These are phyloP conservation scores for Castanea crenata DNA, from an alignment of 306 rosid genomes.

Conservation along the genomic window DNA sequence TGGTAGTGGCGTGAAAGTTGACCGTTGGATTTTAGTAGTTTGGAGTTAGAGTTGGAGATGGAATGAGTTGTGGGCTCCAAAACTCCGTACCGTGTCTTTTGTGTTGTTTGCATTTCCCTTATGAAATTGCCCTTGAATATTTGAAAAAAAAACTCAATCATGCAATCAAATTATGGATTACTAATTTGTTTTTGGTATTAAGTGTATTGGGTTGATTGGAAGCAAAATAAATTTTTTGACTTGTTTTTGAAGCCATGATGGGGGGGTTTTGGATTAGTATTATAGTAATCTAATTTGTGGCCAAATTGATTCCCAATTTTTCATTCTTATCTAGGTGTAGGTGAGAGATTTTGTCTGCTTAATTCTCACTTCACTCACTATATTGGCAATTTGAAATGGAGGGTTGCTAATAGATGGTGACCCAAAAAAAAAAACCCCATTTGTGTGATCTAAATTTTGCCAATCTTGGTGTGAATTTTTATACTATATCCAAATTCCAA, in stretches of 20 bases:
- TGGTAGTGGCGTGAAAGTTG: constrained; percentile 27
- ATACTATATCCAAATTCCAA: background rate
- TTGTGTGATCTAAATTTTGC: too few species aligned
- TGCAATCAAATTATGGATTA: constrained; percentile 12
- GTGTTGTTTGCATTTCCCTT: constrained; percentile 34
- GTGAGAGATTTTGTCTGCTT: constrained; percentile 35
- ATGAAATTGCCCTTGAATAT: constrained; percentile 3
- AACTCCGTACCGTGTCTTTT: constrained; percentile 44
- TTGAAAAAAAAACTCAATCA: background rate
- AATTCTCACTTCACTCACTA: too few species aligned
- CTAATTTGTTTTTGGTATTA: constrained; percentile 30
- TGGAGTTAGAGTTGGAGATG: constrained; percentile 38
- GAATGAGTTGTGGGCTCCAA: constrained; percentile 56
- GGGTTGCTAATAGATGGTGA: too few species aligned
- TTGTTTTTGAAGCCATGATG: constrained; percentile 12
- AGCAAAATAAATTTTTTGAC: constrained; percentile 26
- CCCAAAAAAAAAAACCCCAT: too few species aligned
- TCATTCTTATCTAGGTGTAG: constrained; percentile 27
- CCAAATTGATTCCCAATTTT: constrained; percentile 38
- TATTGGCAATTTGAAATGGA: too few species aligned
- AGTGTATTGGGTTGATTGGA: constrained; percentile 24
- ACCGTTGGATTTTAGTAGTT: constrained; percentile 49
- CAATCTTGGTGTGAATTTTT: too few species aligned
- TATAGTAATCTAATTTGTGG: constrained; percentile 34
- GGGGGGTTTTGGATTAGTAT: constrained; percentile 45